Base-by-base conservation (phyloP, 108 stramenopile species). In the Poteriospumella lacustris region DNA sequence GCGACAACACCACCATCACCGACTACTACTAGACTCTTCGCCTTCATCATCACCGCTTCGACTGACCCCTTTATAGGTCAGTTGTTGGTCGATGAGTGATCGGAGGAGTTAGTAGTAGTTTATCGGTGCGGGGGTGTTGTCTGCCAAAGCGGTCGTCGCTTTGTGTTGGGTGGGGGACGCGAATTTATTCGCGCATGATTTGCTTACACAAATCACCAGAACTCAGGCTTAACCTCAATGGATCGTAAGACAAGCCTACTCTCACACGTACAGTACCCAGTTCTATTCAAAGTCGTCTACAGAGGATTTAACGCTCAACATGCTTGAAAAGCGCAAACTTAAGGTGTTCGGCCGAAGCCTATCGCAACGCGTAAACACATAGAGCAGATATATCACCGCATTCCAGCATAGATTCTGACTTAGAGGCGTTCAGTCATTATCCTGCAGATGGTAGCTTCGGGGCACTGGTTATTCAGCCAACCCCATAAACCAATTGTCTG, bases 401-500 rank as follows among this genome's bases (percentile, higher is more conserved):
- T 80, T 82, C 91, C 89, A 92, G 90, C 89, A 91, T 90, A 89
- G 91, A 92, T 92, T 92, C 91, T 92, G 91, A 92, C 91, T 92
- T 92, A 91, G 90, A 92, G 91, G 91, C 91, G 87, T 90, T 92
- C 91, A 91, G 90, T 90, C 90, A 92, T 90, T 89, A 92, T 92
- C 91, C 89, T 89, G 88, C 89, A 88, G 90, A 92, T 91, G 91
- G 87, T 91, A 92, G 90, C 90, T 91, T 92, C 88, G 90, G 88
- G 89, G 89, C 91, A 90, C 89, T 92, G 89, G 90, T 89, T 92
- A 62, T 87, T 89, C 90, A 90, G 87, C 89, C 89, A 92, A 90
- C 90, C 85, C 76, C 82, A 79, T 77, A 91, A 90, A 92, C 92
- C 93, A 92, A 94, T 84, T 92, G 91, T 92, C 91, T 87, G 91